These are phyloP conservation scores for Piloderma croceum DNA, from an alignment of 768 basidiomycete genomes.

Conservation along the genomic window DNA sequence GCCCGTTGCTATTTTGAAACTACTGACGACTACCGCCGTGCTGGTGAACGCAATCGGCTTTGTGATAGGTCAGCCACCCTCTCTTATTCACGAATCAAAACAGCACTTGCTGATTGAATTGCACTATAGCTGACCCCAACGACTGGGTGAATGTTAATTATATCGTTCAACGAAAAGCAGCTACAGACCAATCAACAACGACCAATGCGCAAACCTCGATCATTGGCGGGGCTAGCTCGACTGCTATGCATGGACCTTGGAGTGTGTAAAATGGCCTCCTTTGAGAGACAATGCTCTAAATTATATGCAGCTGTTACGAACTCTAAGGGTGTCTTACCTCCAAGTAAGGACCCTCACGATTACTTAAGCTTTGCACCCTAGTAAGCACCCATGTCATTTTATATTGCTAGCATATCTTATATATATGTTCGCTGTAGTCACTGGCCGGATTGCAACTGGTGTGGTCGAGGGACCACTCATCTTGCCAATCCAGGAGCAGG, in stretches of 20 bases:
- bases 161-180: conserved; percentile 23
- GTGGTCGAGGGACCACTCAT: conserved; percentile 23
- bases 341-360: conserved; percentile 38
- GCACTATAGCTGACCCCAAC: conserved; percentile 34
- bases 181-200: conserved; percentile 19
- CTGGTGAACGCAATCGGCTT: neutral
- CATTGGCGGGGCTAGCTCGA: conserved; percentile 29
- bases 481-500: no score
- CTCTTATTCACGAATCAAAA: conserved; percentile 1
- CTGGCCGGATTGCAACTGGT: conserved; percentile 55
- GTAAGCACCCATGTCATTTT: conserved; percentile 24
- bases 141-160: conserved; percentile 49
- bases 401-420: conserved; percentile 1
- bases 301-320: conserved; percentile 31
- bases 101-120: neutral
- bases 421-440: conserved; percentile 35
- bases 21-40: neutral
- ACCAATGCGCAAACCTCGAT: conserved; percentile 30
- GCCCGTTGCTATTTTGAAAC: conserved; percentile 1
- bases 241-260: conserved; percentile 35
- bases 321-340: conserved; percentile 24
- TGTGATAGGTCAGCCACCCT: neutral
- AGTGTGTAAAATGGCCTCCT: conserved; percentile 20
- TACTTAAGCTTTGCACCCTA: conserved; percentile 58
- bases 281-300: neutral